Evolutionary conservation across 164 flowering plant species (phyloP).

Genomic region (Tinospora cordifolia): DNA sequence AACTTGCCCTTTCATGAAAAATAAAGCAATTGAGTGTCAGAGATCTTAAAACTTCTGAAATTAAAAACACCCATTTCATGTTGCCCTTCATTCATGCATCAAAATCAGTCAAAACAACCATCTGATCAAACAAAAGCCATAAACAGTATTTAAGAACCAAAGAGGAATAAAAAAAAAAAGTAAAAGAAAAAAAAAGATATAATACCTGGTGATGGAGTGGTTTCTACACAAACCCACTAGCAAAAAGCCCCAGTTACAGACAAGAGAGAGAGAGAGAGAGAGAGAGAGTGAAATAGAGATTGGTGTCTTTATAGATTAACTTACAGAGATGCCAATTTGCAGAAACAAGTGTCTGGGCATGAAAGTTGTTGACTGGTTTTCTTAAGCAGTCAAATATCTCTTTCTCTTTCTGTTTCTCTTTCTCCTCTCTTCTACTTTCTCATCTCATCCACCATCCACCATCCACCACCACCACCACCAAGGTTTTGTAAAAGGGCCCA

Average conservation of each 20-base stretch:
- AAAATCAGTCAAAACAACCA: neutral
- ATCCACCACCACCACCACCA: neutral
- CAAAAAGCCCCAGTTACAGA: no score
- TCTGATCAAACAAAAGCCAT: neutral
- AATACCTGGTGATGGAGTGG: neutral
- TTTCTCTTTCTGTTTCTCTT: neutral
- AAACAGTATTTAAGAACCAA: neutral
- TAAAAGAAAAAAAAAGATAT: neutral
- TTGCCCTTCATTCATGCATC: neutral
- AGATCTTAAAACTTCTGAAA: neutral
- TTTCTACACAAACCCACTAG: neutral
- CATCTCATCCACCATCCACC: neutral
- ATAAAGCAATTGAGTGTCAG: neutral
- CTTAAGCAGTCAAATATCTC: neutral
- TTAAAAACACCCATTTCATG: neutral
- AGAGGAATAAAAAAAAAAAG: neutral
- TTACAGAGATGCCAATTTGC: neutral
- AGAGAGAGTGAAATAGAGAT: neutral
- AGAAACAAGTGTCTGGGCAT: neutral
- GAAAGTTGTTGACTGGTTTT: constrained; percentile 4
- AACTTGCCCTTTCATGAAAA: neutral
- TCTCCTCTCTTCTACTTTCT: neutral
- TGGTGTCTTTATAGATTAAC: no score
- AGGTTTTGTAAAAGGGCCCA: no score
- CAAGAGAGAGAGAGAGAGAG: neutral